Percentiles rank a stretch among this genome's conserved stretches.
Conservation (phyloP, 441 rosid species). For the Pelargonium australe region DNA sequence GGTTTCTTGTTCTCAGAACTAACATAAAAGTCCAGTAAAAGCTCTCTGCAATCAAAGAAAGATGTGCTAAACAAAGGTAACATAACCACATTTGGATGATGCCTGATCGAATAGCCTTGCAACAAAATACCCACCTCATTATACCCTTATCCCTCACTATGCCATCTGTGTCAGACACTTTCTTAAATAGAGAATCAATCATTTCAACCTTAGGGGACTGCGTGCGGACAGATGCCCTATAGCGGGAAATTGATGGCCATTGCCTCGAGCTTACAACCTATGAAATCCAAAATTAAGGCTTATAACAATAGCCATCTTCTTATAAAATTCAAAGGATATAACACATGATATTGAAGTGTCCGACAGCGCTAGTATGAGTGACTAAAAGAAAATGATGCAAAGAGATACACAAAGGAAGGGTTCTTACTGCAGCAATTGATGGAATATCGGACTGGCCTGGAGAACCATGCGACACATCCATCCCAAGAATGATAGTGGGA, state of each 20-base stretch:
- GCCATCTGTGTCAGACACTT: constrained; percentile 43
- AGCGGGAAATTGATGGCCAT: constrained; percentile 77
- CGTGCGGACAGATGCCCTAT: constrained; percentile 71
- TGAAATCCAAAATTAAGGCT: not conserved
- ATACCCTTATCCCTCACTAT: constrained; percentile 44
- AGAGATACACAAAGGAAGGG: not conserved
- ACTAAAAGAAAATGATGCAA: too few species aligned
- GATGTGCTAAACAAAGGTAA: too few species aligned
- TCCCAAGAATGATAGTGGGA: constrained; percentile 75
- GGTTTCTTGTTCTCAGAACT: constrained; percentile 75
- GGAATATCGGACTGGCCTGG: constrained; percentile 73
- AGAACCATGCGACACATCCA: constrained; percentile 83
- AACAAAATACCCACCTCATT: constrained; percentile 35
- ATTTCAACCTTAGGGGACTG: constrained; percentile 76
- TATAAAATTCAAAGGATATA: too few species aligned
- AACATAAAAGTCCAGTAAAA: constrained; percentile 57
- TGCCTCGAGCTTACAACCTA: constrained; percentile 70
- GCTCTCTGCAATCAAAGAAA: constrained; percentile 38
- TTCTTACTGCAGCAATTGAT: constrained; percentile 72
- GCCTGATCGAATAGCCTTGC: not conserved
- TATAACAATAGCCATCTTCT: too few species aligned
- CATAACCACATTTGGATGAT: too few species aligned
- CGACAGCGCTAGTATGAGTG: too few species aligned
- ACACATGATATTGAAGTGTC: not conserved
- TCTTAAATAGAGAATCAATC: constrained; percentile 59